Conservation (phyloP, 1,284 basidiomycete species). For the Ganoderma resinaceum region DNA sequence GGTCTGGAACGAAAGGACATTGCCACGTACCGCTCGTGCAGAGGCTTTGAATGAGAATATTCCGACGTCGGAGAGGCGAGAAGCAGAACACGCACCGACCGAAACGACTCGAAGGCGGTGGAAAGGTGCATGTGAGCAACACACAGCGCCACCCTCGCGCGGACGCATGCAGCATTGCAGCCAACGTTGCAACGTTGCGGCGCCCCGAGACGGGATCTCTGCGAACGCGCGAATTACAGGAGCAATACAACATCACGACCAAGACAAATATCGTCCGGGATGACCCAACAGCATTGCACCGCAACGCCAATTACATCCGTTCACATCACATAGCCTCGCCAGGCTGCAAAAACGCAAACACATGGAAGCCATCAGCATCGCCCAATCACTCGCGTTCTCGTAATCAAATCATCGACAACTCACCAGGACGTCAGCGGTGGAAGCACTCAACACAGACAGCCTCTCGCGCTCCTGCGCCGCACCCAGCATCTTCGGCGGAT, state of each 20-base stretch:
- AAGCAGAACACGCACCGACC: neutral
- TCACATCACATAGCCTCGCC: conserved; percentile 1
- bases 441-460: neutral
- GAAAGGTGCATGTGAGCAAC: neutral
- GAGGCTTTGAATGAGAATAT: neutral
- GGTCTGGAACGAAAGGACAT: neutral
- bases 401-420: neutral
- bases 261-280: neutral
- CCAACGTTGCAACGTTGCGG: neutral
- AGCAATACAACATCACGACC: neutral
- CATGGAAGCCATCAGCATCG: neutral
- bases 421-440: neutral
- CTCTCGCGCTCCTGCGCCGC: neutral
- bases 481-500: neutral
- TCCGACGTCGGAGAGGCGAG: neutral
- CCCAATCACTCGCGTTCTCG: neutral
- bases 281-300: neutral
- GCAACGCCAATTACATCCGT: neutral
- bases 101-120: neutral
- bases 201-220: neutral
- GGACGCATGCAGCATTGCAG: neutral
- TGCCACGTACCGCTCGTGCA: neutral
- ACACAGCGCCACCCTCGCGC: neutral
- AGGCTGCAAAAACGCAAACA: neutral
- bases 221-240: neutral